A percentile compares a stretch with the other conserved stretches of the same genome.
Evolutionary conservation across 1,284 basidiomycete genomes (phyloP).

Genomic region (Mycena sp.): DNA sequence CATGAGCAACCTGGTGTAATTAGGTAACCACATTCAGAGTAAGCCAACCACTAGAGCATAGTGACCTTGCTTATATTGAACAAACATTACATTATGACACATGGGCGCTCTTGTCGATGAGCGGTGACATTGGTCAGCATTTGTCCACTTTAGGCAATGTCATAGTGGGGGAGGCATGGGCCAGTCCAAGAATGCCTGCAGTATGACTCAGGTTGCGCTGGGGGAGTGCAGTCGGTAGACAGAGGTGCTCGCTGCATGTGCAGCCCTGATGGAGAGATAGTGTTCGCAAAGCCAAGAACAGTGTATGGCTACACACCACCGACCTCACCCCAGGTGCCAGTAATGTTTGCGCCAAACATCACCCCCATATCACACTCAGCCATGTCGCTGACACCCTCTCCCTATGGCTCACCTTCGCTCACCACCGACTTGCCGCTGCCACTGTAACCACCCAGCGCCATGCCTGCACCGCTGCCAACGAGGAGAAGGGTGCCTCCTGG

Average conservation of each 20-base stretch:
- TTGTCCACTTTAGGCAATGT: too few species aligned
- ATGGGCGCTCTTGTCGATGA: too few species aligned
- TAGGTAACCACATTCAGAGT: too few species aligned
- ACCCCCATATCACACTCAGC: constrained; percentile 71
- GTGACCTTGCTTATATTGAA: too few species aligned
- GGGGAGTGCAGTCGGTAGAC: constrained; percentile 18
- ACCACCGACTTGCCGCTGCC: constrained; percentile 41
- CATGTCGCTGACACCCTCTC: constrained; percentile 47
- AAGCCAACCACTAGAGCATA: too few species aligned
- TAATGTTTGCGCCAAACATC: constrained; percentile 78
- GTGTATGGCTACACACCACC: constrained; percentile 59
- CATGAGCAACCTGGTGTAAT: too few species aligned
- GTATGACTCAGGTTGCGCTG: constrained; percentile 19
- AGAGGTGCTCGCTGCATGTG: constrained; percentile 18
- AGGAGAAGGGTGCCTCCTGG: constrained; percentile 59
- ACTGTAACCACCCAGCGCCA: constrained; percentile 58
- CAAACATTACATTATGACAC: too few species aligned
- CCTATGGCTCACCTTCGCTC: constrained; percentile 38
- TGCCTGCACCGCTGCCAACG: constrained; percentile 45
- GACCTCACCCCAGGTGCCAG: constrained; percentile 50
- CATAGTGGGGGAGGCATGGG: too few species aligned
- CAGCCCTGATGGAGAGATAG: constrained; percentile 23
- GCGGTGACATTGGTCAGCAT: too few species aligned
- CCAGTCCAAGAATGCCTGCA: constrained; percentile 25
- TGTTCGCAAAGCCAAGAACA: constrained; percentile 60